Base-by-base conservation (phyloP, 2,329 filamentous ascomycete genomes). In the Penicillium polonicum region DNA sequence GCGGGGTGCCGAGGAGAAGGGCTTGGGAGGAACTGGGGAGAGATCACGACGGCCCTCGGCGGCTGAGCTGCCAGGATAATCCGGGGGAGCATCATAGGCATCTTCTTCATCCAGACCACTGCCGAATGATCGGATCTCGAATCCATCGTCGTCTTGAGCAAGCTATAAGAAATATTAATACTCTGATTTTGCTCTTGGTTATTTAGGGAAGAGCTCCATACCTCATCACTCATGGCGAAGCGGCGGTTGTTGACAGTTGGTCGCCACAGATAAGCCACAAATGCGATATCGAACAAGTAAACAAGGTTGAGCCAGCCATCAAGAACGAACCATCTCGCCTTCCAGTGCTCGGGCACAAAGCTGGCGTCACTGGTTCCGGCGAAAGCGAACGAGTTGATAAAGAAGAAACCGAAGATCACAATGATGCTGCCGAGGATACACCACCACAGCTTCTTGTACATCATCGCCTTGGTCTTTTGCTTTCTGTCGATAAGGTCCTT, bases 361-460 rank as follows among this genome's bases (percentile, higher is more conserved):
- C 96, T 89, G 0, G 90, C 90, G 63, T 92, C 89, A 48, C 84
- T 85, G 48, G 87, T 86, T 13, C 92, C 92, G 48, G 92, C 93
- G 73, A 99, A 96, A 0, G 90, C 91, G 76, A 97, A 92, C 66
- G 90, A 95, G 81, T 97, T 97, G 80, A 97, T 88, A 81, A 99
- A 97, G 82, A 99, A 97, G 80, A 99, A 99, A 57, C 83, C 92
- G 68, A 99, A 99, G 67, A 97, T 97, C 67, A 97, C 91, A 48
- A 97, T 79, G 72, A 99, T 96, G 73, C 90, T 96, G 62, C 85
- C 82, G 45, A 99, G 82, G 59, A 99, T 96, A 74, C 91, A 93
- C 92, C 92, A 99, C 92, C 95, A 99, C 15, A 99, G 85, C 75
- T 95, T 96, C 78, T 90, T 92, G 78, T 97, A 99, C 95, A 99